A percentile compares a stretch with the other conserved stretches of the same genome.
These are phyloP conservation scores for Podaxis sp. DNA, from an alignment of 768 basidiomycete genomes.

Conservation along the genomic window DNA sequence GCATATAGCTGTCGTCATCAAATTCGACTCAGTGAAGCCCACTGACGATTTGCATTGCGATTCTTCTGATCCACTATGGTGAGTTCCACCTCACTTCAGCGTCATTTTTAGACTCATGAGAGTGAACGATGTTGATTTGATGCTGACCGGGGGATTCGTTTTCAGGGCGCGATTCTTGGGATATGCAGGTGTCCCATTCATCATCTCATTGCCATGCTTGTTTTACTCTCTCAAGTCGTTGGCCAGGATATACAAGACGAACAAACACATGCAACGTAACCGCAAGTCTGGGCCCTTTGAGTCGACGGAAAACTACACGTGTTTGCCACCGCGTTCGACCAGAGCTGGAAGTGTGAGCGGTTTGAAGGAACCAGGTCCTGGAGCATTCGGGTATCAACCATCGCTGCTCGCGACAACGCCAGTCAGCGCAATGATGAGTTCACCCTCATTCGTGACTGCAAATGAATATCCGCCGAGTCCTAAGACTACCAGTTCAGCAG, in stretches of 20 bases:
- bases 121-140: not conserved
- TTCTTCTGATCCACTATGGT: conserved; percentile 59
- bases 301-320: conserved; percentile 4
- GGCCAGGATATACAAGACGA: conserved; percentile 33
- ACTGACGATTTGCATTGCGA: conserved; percentile 60
- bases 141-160: not conserved
- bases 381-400: not conserved
- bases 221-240: conserved; percentile 47
- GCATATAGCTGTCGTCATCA: conserved; percentile 44
- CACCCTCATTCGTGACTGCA: conserved; percentile 11
- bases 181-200: conserved; percentile 57
- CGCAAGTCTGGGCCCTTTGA: conserved; percentile 19
- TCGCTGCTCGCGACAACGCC: conserved; percentile 1
- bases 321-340: conserved; percentile 3
- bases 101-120: not conserved
- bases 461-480: conserved; percentile 13
- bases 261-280: conserved; percentile 37
- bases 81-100: conserved; percentile 24
- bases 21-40: conserved; percentile 44
- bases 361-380: not conserved
- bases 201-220: conserved; percentile 52
- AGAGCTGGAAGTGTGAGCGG: conserved; percentile 2
- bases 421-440: not conserved
- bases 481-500: not conserved
- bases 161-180: conserved; percentile 63